Base-by-base conservation (phyloP, 2,329 filamentous ascomycete genomes). In the Penicillium palitans region DNA sequence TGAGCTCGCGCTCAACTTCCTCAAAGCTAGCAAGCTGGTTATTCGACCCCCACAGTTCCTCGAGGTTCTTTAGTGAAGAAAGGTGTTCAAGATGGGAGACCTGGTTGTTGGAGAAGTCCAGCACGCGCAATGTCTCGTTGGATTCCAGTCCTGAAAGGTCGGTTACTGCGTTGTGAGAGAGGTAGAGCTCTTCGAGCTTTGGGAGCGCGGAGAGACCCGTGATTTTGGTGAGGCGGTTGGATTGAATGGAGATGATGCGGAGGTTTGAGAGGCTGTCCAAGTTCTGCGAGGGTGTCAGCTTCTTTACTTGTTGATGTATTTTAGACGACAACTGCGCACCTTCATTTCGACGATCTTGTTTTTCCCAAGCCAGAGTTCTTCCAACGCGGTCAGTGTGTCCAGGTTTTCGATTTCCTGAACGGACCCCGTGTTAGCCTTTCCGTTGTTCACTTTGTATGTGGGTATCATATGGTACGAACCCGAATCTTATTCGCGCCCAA, bases 41-140 rank as follows among this genome's bases (percentile, higher is more conserved):
- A 75, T 93, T 92, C 67, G 90, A 95, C 17, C 92, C 95, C 95
- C 95, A 99, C 29, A 99, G 76, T 74, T 99, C 95, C 72, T 96
- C 90, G 25, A 99, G 80, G 15, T 90, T 81, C 52, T 78, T 80
- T 40, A 97, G 79, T 6, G 83, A 81, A 0, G 84, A 84, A 1
- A 97, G 76, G 1, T 92, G 91, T 48, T 85, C 81, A 8, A 99
- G 84, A 57, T 88, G 90, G 13, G 83, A 78, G 65, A 99, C 85
- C 66, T 88, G 85, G 74, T 99, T 99, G 74, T 91, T 91, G 61
- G 90, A 93, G 61, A 99, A 88, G 72, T 99, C 95, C 46, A 99
- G 80, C 7, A 93, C 86, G 35, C 86, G 87, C 40, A 99, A 83
- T 46, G 86, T 84, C 3, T 79, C 74, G 70, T 88, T 88, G 58